Base-by-base conservation (phyloP, 2,329 filamentous ascomycete species). In the Mollisia scopiformis region DNA sequence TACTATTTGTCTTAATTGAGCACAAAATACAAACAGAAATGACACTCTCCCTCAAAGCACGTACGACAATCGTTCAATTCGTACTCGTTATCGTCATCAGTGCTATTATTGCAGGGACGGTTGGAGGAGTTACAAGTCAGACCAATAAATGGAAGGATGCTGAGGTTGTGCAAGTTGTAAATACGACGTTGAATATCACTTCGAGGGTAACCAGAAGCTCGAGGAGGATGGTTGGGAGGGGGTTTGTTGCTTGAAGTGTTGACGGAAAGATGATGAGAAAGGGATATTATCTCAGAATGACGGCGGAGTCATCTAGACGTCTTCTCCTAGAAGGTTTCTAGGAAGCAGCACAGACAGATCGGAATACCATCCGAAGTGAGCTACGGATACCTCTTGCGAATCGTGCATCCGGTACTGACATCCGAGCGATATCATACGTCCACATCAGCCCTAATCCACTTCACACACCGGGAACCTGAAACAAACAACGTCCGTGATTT, bases 61-160 rank as follows among this genome's bases (percentile, higher is more conserved):
- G n/a, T 16, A 47, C 43, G 21, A 47, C 43, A 27, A 55, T 57
- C 47, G 14, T 61, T 4, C 39, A 57, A 31, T 39, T 61, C 39
- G 8, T 39, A 14, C 58, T 57, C 16, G 54, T 57, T n/a, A 54
- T 61, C 19, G 19, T 41, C 8, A 57, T 61, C 49, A 61, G 54
- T 27, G 54, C 54, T 25, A 47, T 46, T 13, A 57, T 61, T 14
- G 54, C 58, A 1, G 54, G 54, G 2, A 41, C 53, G 3, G 54
- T 46, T 14, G 49, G 58, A 47, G 58, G 58, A 4, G 39, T 61
- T 23, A 61, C 58, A 2, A 49, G 49, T 46, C 27, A 10, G 28
- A 39, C 54, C 25, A 30, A 33, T 19, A 54, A 54, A 14, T 54
- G 49, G 47, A 49, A 33, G 1, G 25, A 16, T 28, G 57, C 30